These are phyloP conservation scores for Penicillium desertorum DNA, from an alignment of 495 filamentous ascomycete genomes.

Conservation along the genomic window DNA sequence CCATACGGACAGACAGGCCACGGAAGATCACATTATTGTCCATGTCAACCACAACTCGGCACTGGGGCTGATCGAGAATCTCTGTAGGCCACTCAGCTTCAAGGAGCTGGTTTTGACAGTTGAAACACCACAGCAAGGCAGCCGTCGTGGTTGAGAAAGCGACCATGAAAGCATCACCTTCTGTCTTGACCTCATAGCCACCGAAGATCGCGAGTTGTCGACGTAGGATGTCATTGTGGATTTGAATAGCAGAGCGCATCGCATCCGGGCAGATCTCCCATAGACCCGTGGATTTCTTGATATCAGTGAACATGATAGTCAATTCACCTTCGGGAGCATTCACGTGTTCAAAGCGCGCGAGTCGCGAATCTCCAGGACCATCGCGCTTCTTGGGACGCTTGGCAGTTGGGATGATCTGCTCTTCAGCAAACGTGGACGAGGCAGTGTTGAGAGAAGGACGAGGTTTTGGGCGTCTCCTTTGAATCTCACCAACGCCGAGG, in stretches of 20 bases:
- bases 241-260: conserved; percentile 92
- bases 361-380: conserved; percentile 71
- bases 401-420: conserved; percentile 61
- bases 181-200: conserved; percentile 98
- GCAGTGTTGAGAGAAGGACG: conserved; percentile 78
- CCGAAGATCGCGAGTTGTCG: conserved; percentile 90
- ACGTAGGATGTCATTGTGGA: conserved; percentile 94
- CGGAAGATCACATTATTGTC: conserved; percentile 89
- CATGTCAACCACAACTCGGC: conserved; percentile 75
- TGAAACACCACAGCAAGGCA: conserved; percentile 92
- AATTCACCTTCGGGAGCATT: conserved; percentile 86
- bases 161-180: conserved; percentile 99
- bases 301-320: conserved; percentile 96
- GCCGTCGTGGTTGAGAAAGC: conserved; percentile 94
- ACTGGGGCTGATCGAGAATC: conserved; percentile 81
- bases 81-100: conserved; percentile 91
- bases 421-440: conserved; percentile 68
- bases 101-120: conserved; percentile 82
- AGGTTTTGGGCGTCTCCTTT: conserved; percentile 72
- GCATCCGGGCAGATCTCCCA: conserved; percentile 94
- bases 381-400: conserved; percentile 67
- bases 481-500: conserved; percentile 85
- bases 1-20: conserved; percentile 95
- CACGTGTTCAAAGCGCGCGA: conserved; percentile 85
- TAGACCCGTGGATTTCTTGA: conserved; percentile 96